Conservation (phyloP, 2,329 filamentous ascomycete genomes). For the Pyrenophora seminiperda region DNA sequence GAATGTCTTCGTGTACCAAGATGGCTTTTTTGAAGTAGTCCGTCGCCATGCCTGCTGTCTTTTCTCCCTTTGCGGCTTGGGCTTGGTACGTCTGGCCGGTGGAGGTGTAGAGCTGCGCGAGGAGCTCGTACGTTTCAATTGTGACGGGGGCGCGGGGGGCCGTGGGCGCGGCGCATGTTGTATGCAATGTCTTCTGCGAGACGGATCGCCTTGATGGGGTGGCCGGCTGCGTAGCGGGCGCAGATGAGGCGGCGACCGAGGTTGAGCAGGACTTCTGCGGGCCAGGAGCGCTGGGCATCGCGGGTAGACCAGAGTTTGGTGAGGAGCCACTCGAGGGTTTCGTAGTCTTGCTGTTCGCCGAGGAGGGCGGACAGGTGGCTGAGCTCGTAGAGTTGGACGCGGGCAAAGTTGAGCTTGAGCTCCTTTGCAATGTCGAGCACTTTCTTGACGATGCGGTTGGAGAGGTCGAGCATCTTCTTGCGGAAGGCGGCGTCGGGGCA, state of each 20-base stretch:
- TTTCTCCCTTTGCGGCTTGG: constrained; percentile 40
- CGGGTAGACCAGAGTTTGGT: constrained; percentile 46
- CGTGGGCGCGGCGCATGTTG: constrained; percentile 60
- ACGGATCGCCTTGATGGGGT: constrained; percentile 47
- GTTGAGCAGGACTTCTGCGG: constrained; percentile 52
- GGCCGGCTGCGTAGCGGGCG: constrained; percentile 57
- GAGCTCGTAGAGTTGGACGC: constrained; percentile 50
- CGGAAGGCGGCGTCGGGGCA: constrained; percentile 40
- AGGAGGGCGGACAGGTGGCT: constrained; percentile 52
- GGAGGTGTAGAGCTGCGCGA: constrained; percentile 57
- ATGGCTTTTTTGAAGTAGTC: constrained; percentile 50
- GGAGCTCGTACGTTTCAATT: constrained; percentile 56
- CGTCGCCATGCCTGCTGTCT: constrained; percentile 41
- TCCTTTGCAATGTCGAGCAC: constrained; percentile 49
- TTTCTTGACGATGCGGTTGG: constrained; percentile 50
- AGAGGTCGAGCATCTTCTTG: constrained; percentile 50
- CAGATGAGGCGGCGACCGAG: constrained; percentile 60
- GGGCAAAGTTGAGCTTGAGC: constrained; percentile 52
- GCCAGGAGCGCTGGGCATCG: constrained; percentile 43
- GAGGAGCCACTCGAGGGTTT: constrained; percentile 49
- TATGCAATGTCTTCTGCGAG: constrained; percentile 62
- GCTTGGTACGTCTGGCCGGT: constrained; percentile 48
- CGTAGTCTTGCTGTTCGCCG: constrained; percentile 54
- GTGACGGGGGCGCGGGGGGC: constrained; percentile 54
- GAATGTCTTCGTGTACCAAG: constrained; percentile 39